Evolutionary conservation across 129 eudicot genomes (phyloP), one percentile per base, ranked within the genome.

Genomic region (Silybum marianum): DNA sequence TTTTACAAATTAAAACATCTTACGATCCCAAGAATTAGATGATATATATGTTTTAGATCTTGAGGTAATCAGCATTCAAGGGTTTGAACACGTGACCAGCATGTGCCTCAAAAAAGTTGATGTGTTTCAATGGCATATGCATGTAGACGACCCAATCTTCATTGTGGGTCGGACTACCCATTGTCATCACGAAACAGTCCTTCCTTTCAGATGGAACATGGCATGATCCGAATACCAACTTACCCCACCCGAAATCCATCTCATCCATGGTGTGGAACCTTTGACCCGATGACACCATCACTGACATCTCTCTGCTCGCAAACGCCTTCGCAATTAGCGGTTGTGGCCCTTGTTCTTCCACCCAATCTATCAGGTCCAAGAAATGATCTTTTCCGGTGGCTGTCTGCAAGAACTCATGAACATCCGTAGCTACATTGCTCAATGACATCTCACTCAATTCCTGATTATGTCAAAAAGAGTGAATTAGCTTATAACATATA

Each of bases 141-240:
- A 84, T 82, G 62, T 89, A 91, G 7, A 91, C 87, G 11, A 91
- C 11, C 96, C 93, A 91, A 63, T 91, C 96, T 12, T 90, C 91
- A 30, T 87, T 87, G 28, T 85, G 88, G 3, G 22, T 18, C 0
- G 93, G 84, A 70, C 91, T 85, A 7, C 88, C 87, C 93, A 89
- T 87, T 24, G 91, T 90, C 93, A 91, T 87, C 13, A 85, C 91
- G 60, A 85, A 89, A 2, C 91, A 90, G 22, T 85, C 84, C 16
- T 71, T 58, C 19, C 82, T 87, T 12, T 81, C 90, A 77, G 88
- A 83, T 1, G 90, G 90, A 5, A 87, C 85, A 84, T 91, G 87
- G 36, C 84, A 87, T 12, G 93, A 89, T 25, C 91, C 90, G 10
- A 91, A 91, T 0, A 40, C 72, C 74, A 88, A 80, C 39, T 38